Percentiles rank a stretch among this genome's conserved stretches.
phyloP scores from a whole-genome alignment of 495 filamentous ascomycete genomes.

The Evansstolkia leycettana region DNA sequence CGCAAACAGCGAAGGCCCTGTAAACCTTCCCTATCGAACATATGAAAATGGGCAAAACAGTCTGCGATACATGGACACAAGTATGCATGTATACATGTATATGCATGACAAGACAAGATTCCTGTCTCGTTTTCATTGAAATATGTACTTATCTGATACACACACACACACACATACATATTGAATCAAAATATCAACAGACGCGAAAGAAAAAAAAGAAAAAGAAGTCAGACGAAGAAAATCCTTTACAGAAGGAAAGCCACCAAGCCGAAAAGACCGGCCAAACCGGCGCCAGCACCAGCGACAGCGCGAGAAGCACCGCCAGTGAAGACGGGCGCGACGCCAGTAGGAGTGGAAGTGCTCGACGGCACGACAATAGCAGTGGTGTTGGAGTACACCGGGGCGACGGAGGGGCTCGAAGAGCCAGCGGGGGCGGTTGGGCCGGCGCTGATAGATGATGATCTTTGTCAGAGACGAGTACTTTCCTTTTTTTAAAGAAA shows the following conservation, averaged over 20 bases:
- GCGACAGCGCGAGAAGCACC: constrained; percentile 35
- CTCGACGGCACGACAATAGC: constrained; percentile 7
- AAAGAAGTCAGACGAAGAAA: too few species aligned
- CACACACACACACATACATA: too few species aligned
- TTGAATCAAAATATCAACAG: too few species aligned
- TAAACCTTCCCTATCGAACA: too few species aligned
- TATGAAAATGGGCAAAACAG: too few species aligned
- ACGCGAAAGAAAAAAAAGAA: too few species aligned
- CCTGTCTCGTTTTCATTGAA: too few species aligned
- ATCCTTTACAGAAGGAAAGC: constrained; percentile 31
- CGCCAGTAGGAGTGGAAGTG: constrained; percentile 15
- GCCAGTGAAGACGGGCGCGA: constrained; percentile 27
- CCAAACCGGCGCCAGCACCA: constrained; percentile 58
- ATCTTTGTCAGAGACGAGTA: constrained; percentile 3
- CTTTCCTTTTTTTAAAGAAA: neutral
- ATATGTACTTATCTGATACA: too few species aligned
- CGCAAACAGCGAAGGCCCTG: too few species aligned
- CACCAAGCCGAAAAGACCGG: constrained; percentile 60
- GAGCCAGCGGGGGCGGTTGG: constrained; percentile 5
- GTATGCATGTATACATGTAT: too few species aligned
- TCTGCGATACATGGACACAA: too few species aligned
- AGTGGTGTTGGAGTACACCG: constrained; percentile 37
- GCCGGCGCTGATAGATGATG: constrained; percentile 5
- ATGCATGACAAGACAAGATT: too few species aligned
- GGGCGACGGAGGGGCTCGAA: constrained; percentile 23